Base-by-base conservation (phyloP, 169 alveolate species). In the Perkinsus olseni region DNA sequence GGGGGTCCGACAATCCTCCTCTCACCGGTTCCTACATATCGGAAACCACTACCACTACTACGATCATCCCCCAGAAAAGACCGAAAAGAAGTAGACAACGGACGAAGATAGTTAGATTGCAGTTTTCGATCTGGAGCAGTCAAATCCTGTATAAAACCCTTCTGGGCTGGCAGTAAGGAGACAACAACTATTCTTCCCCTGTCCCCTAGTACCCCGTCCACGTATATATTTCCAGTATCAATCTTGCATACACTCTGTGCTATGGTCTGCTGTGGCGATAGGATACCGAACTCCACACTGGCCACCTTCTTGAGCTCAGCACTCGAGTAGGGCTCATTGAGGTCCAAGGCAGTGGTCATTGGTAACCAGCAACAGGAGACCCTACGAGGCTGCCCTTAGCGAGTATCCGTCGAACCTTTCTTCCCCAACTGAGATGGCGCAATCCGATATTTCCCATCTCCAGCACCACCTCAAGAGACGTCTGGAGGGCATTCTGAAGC, bases 1-100 rank as follows among this genome's bases (percentile, higher is more conserved):
- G 96, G 4, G 97, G 97, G 93, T 98, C 99, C 95, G 98, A 98
- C 92, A 99, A 96, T 10, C 99, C 93, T 24, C 82, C 82, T 62
- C 82, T 4, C 8, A 62, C 82, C 28, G 82, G 82, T 24, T 62
- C 82, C 82, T 62, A 62, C 34, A 62, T 24, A 62, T 0, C 28
- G 17, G 31, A 13, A 40, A 3, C 3, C 11, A 40, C 11, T 11
- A 40, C 3, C 50, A 40, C 11, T 11, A 40, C 11, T 11, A 40
- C 11, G 21, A 40, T 40, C 50, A 40, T 40, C 21, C 50, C 50
- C 50, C 11, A 3, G n/a, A n/a, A n/a, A n/a, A n/a, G n/a, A n/a
- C n/a, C n/a, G n/a, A n/a, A n/a, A n/a, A n/a, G n/a, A n/a, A n/a
- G n/a, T n/a, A n/a, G n/a, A n/a, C n/a, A n/a, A n/a, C n/a, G n/a